Evolutionary conservation across 1,139 yeast genomes (phyloP), one percentile per base, ranked within the genome.

Genomic region (Petasospora fabianii): DNA sequence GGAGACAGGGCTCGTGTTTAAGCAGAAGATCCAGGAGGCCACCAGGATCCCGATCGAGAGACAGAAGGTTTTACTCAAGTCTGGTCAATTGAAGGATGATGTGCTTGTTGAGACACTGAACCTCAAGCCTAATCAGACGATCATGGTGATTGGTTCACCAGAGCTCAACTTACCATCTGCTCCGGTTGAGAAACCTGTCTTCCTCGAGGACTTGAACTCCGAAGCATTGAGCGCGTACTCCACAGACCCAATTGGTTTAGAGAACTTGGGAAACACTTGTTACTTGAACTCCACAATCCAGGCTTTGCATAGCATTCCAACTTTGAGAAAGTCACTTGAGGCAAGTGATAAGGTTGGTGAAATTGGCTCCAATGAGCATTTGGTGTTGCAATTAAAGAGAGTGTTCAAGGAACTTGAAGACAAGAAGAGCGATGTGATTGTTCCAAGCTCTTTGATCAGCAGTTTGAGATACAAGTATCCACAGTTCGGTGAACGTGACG

Each of bases 111-210:
- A 64, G 13, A 53, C 65, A 7, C 68, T 84, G 42, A 71, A 71
- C 21, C 65, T 88, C 49, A 84, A 83, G 55, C 68, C 75, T 14
- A 76, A 75, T 34, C 85, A 81, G 50, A 73, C 80, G 15, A 71
- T 92, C 26, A 85, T 92, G 96, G 85, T 94, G 46, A 70, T 92
- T 45, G 99, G 99, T 16, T 82, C 97, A 1, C 94, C 96, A 2
- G 92, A 84, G 48, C 70, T 71, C 40, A 79, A 73, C 39, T 62
- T 82, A 44, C 82, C 87, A 8, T 58, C 69, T 10, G 78, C 76
- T 19, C 88, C 87, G 11, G 66, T 65, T 12, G 71, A 70, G 30
- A 71, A 73, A 45, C 75, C 75, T 27, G 84, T 86, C 46, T 62
- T 82, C 33, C 20, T 42, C 39, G 96, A 86, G 60, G 96, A 86